Evolutionary conservation across 163 green algal species (phyloP), one percentile per base, ranked within the genome.

Genomic region (Smithsoniella earleae): DNA sequence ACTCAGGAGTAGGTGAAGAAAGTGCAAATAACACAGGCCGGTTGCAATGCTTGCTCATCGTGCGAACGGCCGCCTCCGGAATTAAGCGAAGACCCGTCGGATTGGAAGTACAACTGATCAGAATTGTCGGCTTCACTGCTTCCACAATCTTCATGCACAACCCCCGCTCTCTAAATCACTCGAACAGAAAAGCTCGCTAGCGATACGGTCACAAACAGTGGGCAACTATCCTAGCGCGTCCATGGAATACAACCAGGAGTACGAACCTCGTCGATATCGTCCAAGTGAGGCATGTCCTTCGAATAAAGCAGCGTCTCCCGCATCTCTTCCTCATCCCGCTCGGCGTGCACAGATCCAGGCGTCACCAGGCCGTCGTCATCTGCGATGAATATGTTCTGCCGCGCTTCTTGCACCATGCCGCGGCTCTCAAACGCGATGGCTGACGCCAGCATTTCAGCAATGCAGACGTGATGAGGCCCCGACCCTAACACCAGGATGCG

Each of bases 361-460:
- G 58, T 69, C n/a, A 69, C 58, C 27, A 69, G 58, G 58, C 58
- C 58, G 25, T 69, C 58, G 25, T 69, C 25, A 33, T 69, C 58
- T n/a, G 25, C 20, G 25, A 69, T 30, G 58, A 69, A 69, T 30
- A 69, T 69, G 58, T 69, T 69, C 58, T 69, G 58, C 27, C 58
- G 58, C 58, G 58, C 58, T 34, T 69, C 27, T 16, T 18, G 27
- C 5, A 18, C 58, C 1, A 69, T 30, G 16, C 31, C 34, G 27
- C 34, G 31, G 20, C 5, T n/a, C 27, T 69, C 58, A 30, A 36
- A 69, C n/a, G 87, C 82, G n/a, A 95, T 83, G 5, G 86, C 86
- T 25, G 86, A 83, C 13, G 87, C 88, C 6, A 94, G 73, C 38
- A 95, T 81, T 77, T 93, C 88, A 1, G 88, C 89, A 4, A 92